phyloP scores from a whole-genome alignment of 1,139 yeast species.

The Candida anutae region DNA sequence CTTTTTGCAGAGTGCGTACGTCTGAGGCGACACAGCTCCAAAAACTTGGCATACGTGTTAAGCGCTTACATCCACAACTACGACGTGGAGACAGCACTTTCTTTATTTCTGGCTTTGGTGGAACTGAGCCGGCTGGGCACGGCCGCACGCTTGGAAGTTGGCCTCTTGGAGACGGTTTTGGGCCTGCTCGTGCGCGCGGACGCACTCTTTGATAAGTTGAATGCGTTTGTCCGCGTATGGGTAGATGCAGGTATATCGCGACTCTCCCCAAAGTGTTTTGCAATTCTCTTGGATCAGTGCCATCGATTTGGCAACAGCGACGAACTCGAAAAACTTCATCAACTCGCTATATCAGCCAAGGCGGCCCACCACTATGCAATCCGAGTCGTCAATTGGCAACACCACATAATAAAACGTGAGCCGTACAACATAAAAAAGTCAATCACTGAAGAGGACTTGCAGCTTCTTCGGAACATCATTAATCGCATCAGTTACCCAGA shows the following conservation, averaged over 20 bases:
- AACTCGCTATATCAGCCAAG: slow-evolving; percentile 14
- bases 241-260: slow-evolving; percentile 14
- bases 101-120: slow-evolving; percentile 15
- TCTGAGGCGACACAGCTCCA: slow-evolving; percentile 12
- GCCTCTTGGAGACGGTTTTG: slow-evolving; percentile 22
- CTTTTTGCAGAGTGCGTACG: slow-evolving; percentile 14
- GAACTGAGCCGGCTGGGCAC: slow-evolving; percentile 9
- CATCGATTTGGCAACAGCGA: slow-evolving; percentile 21
- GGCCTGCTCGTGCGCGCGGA: slow-evolving; percentile 19
- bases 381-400: slow-evolving; percentile 16
- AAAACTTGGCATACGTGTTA: slow-evolving; percentile 22
- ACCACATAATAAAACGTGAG: slow-evolving; percentile 20
- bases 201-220: slow-evolving; percentile 25
- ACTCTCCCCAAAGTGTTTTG: slow-evolving; percentile 22
- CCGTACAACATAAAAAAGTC: slow-evolving; percentile 18
- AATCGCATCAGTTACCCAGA: slow-evolving; percentile 4
- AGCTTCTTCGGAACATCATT: slow-evolving; percentile 14
- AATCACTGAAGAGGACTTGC: slow-evolving; percentile 18
- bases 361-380: slow-evolving; percentile 18
- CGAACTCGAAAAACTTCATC: slow-evolving; percentile 19
- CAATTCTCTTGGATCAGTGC: slow-evolving; percentile 21
- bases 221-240: slow-evolving; percentile 24
- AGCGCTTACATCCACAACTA: slow-evolving; percentile 24
- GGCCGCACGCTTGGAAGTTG: slow-evolving; percentile 10
- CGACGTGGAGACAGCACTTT: slow-evolving; percentile 25